These are phyloP conservation scores for Fusarium miscanthi DNA, from an alignment of 2,329 filamentous ascomycete species.

Conservation along the genomic window DNA sequence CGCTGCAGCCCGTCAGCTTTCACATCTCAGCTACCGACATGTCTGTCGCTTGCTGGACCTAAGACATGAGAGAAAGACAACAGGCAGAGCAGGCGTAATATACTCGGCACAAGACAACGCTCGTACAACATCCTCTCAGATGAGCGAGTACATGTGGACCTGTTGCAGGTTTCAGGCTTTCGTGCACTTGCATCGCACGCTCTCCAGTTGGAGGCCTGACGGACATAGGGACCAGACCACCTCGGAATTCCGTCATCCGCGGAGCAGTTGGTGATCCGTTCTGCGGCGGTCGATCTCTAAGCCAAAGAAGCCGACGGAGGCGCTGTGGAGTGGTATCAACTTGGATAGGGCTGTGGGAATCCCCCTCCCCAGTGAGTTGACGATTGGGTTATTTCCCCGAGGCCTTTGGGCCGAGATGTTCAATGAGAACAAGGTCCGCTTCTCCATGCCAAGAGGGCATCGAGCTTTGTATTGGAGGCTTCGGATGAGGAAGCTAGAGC, in stretches of 20 bases:
- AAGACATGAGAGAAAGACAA: background rate
- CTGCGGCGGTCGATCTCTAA: constrained; percentile 8
- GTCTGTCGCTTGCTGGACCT: constrained; percentile 22
- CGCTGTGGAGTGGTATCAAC: constrained; percentile 21
- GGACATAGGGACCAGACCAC: background rate
- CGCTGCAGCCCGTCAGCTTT: constrained; percentile 34
- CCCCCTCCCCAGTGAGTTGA: background rate
- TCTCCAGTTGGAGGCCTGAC: constrained; percentile 18
- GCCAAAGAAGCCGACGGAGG: constrained; percentile 23
- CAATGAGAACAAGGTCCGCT: background rate
- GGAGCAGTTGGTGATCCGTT: constrained; percentile 13
- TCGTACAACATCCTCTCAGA: constrained; percentile 12
- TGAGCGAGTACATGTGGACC: constrained; percentile 12
- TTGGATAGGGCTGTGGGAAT: constrained; percentile 31
- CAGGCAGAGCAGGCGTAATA: background rate
- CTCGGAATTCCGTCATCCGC: background rate
- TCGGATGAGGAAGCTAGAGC: constrained; percentile 6
- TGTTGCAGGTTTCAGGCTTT: constrained; percentile 14
- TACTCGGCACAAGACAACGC: background rate
- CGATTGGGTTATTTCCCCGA: constrained; percentile 1
- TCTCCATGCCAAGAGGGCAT: constrained; percentile 14
- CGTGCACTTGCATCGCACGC: background rate
- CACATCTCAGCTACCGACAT: constrained; percentile 35
- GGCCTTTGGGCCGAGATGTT: constrained; percentile 4
- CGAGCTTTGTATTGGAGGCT: background rate